Conservation (phyloP, 140 eudicot species). For the Bidens hawaiensis region DNA sequence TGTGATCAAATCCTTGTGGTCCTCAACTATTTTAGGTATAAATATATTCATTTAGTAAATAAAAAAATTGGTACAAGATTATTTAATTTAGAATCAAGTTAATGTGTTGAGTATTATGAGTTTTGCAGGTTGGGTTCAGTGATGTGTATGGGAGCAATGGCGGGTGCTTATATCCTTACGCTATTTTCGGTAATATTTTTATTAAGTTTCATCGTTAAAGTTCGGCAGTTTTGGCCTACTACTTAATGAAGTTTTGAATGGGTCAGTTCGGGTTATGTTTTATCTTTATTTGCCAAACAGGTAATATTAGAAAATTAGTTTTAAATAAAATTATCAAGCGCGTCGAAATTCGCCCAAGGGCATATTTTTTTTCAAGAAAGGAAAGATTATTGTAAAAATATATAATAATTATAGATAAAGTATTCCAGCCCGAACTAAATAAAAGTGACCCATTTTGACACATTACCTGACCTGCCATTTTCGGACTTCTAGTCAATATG, state of each 20-base stretch:
- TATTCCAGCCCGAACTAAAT: neutral
- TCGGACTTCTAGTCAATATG: neutral
- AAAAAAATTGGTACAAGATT: neutral
- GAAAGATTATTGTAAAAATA: neutral
- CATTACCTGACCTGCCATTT: neutral
- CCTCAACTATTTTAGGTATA: constrained; percentile 83
- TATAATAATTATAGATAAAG: too few relatives aligned
- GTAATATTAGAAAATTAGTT: neutral
- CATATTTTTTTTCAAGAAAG: neutral
- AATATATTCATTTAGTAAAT: neutral
- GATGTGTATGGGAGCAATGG: constrained; percentile 92
- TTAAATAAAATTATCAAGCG: neutral
- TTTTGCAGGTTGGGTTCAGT: constrained; percentile 78
- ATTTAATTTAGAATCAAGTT: neutral
- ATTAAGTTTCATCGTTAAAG: neutral
- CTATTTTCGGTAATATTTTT: constrained; percentile 59
- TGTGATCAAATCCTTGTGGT: constrained; percentile 83
- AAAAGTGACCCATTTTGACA: neutral
- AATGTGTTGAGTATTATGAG: constrained; percentile 1
- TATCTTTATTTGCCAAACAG: neutral
- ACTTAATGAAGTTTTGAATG: neutral
- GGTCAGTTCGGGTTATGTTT: neutral
- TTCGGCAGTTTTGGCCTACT: neutral
- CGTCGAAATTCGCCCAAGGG: neutral
- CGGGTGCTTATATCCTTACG: constrained; percentile 85